These are phyloP conservation scores for Hevea brasiliensis DNA, from an alignment of 345 rosid genomes.

Conservation along the genomic window DNA sequence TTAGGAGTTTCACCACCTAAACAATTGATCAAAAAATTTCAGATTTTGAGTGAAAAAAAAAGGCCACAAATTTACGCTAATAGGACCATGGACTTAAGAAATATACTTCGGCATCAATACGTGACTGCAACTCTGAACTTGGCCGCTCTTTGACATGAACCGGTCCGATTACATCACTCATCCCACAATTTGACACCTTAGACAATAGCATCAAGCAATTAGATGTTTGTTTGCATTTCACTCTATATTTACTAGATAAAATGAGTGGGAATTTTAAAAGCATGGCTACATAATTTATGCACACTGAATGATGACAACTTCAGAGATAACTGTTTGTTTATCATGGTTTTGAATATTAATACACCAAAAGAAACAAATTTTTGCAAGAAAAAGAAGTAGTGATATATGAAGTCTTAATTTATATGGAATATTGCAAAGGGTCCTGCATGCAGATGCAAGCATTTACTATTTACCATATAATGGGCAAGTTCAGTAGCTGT, in stretches of 20 bases:
- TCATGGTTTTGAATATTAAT: background rate
- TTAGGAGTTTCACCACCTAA: constrained; percentile 87
- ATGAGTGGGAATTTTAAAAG: background rate
- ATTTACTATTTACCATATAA: constrained; percentile 80
- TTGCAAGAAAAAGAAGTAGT: too few relatives aligned
- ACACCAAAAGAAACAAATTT: background rate
- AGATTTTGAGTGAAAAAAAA: background rate
- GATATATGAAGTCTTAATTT: background rate
- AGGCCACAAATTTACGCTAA: background rate
- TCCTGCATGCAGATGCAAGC: background rate
- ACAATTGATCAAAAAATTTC: constrained; percentile 20
- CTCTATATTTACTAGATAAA: background rate
- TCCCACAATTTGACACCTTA: constrained; percentile 90
- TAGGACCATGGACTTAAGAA: constrained; percentile 4
- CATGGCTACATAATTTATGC: background rate
- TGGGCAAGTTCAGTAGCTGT: constrained; percentile 95
- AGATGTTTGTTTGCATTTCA: background rate
- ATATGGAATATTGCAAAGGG: background rate
- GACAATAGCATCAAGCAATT: background rate
- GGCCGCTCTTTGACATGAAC: constrained; percentile 91
- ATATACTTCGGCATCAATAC: constrained; percentile 87
- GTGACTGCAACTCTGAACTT: constrained; percentile 96
- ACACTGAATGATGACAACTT: background rate
- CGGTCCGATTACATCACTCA: constrained; percentile 92
- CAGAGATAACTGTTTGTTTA: background rate